These are phyloP conservation scores for Candida nonsorbophila DNA, from an alignment of 805 yeast genomes.

Conservation along the genomic window DNA sequence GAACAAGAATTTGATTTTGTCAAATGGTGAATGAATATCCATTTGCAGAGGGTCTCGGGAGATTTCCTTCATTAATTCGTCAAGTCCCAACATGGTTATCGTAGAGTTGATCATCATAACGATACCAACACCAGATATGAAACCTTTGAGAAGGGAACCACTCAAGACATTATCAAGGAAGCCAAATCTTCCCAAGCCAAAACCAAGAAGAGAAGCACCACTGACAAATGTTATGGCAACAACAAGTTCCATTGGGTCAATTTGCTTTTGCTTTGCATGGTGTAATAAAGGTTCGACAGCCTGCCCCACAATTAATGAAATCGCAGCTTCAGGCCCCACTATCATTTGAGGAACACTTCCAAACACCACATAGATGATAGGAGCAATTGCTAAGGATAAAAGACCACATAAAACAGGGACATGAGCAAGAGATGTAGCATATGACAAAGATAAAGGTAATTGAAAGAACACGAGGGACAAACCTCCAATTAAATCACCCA, in stretches of 20 bases:
- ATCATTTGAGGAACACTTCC: conserved; percentile 45
- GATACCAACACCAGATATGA: conserved; percentile 39
- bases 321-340: conserved; percentile 44
- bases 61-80: conserved; percentile 35
- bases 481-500: conserved; percentile 77
- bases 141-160: conserved; percentile 37
- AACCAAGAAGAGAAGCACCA: conserved; percentile 65
- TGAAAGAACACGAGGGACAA: conserved; percentile 85
- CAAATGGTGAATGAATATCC: conserved; percentile 57
- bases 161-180: conserved; percentile 46
- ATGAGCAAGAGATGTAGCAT: conserved; percentile 37
- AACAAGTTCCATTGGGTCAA: conserved; percentile 48
- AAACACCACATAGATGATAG: conserved; percentile 34
- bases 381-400: conserved; percentile 33
- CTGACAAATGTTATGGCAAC: conserved; percentile 68
- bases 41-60: conserved; percentile 23
- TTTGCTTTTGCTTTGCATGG: conserved; percentile 20
- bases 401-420: conserved; percentile 38
- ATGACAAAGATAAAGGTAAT: conserved; percentile 66
- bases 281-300: conserved; percentile 40
- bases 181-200: conserved; percentile 82
- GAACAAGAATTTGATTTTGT: conserved; percentile 56
- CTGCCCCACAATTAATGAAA: conserved; percentile 41
- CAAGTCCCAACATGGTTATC: conserved; percentile 68
- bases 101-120: conserved; percentile 56